Evolutionary conservation across 2,329 filamentous ascomycete species (phyloP), one percentile per base, ranked within the genome.

Genomic region (Calonectria crousiana): DNA sequence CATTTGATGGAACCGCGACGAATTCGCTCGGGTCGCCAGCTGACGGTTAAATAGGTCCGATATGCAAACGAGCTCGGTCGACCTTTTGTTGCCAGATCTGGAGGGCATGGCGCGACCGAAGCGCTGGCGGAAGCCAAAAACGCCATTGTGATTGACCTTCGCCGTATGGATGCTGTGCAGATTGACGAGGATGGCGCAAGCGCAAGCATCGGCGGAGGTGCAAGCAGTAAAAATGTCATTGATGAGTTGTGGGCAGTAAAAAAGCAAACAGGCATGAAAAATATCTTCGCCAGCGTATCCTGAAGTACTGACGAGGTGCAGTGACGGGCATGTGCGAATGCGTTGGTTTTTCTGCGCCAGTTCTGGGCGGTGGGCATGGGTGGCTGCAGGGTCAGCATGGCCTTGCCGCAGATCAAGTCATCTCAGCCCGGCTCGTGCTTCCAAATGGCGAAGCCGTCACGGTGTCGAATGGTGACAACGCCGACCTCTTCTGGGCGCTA

Each of bases 401-500:
- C 0, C 20, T 78, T 0, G 41, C 68, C 0, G 68, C 76, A 2
- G 76, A 78, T 41, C 75, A 78, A 11, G 67, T 78, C 0, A 58
- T 78, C 1, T 75, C 76, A 3, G 73, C 73, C 0, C 56, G 73
- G 0, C 51, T 78, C 0, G 58, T 78, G 0, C 77, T 77, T 0
- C 74, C 76, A 0, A 58, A 67, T 0, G 76, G 76, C 0, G 69
- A 78, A 3, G 75, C 23, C 1, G 66, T 78, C 20, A 69, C 34
- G 0, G 75, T 76, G 0, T 78, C 76, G 0, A 68, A 74, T 3
- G 58, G 73, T 0, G 49, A 18, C 0, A 74, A 78, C 0, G 41
- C 73, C 0, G 76, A 78, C 18, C 71, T 76, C 1, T 89, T 87
- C 78, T 88, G 85, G 84, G 87, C 86, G 20, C 76, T 89, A 6